phyloP scores from a whole-genome alignment of 257 asterid genomes.

The Solanum chaucha region DNA sequence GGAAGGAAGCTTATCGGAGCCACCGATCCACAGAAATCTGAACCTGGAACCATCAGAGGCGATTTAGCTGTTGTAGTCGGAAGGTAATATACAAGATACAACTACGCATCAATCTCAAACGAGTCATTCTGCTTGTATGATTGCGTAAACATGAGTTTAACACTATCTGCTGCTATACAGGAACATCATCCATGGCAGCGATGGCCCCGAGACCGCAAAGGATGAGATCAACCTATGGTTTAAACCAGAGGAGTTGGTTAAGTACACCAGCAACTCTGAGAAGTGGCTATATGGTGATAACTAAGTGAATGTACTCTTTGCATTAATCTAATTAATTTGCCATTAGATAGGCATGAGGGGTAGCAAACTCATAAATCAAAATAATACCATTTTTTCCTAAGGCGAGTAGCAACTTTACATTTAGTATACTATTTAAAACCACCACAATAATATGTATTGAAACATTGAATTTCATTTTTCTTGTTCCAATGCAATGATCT shows the following conservation, averaged over 20 bases:
- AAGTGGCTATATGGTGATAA: constrained; percentile 85
- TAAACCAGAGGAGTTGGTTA: constrained; percentile 86
- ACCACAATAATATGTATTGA: constrained; percentile 25
- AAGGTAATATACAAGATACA: constrained; percentile 22
- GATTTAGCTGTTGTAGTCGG: constrained; percentile 95
- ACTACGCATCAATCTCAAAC: not conserved
- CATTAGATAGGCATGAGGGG: not conserved
- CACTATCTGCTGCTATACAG: constrained; percentile 20
- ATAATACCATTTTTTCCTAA: constrained; percentile 22
- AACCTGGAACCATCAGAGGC: constrained; percentile 99
- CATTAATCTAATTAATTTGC: not conserved
- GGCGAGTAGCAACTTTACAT: constrained; percentile 4
- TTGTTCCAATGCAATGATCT: not conserved
- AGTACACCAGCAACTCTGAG: constrained; percentile 72
- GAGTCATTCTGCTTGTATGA: not conserved
- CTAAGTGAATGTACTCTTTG: constrained; percentile 10
- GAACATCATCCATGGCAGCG: constrained; percentile 95
- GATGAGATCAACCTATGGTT: constrained; percentile 96
- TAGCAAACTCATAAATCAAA: constrained; percentile 13
- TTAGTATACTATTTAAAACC: constrained; percentile 1
- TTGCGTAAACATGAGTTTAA: not conserved
- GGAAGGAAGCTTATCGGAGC: constrained; percentile 98
- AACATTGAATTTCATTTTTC: not conserved
- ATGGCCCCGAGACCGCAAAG: constrained; percentile 98
- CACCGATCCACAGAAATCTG: constrained; percentile 98